Evolutionary conservation across 2,329 filamentous ascomycete genomes (phyloP).

Genomic region (Aspergillus fructus): DNA sequence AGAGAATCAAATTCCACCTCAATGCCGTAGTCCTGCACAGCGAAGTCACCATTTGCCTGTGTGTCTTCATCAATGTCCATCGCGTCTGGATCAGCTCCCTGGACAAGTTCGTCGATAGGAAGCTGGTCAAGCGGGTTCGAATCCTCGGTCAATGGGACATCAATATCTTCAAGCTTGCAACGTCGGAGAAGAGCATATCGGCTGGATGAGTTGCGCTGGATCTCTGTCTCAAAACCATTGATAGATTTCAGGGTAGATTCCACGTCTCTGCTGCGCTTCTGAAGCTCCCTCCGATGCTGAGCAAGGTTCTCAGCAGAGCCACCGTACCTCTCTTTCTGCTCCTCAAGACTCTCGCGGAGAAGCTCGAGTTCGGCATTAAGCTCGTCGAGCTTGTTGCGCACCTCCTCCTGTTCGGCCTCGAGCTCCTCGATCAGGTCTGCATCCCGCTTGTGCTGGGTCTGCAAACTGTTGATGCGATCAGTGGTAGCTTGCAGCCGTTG

Average conservation of each 20-base stretch:
- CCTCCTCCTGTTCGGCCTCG: conserved; percentile 68
- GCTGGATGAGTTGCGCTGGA: conserved; percentile 79
- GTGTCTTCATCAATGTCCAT: conserved; percentile 87
- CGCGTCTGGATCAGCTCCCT: conserved; percentile 71
- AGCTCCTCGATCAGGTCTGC: conserved; percentile 69
- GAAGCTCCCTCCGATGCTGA: conserved; percentile 75
- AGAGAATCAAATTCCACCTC: conserved; percentile 80
- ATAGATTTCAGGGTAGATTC: conserved; percentile 74
- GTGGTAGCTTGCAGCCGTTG: conserved; percentile 70
- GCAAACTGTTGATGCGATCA: conserved; percentile 66
- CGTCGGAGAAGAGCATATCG: conserved; percentile 82
- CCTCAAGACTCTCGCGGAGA: conserved; percentile 69
- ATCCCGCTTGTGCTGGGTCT: conserved; percentile 66
- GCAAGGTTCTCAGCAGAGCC: conserved; percentile 72
- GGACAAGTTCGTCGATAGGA: conserved; percentile 80
- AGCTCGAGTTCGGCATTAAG: conserved; percentile 75
- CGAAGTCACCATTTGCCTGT: conserved; percentile 49
- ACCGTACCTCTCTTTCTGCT: conserved; percentile 65
- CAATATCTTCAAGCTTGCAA: conserved; percentile 91
- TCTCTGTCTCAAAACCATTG: conserved; percentile 74
- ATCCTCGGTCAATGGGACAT: conserved; percentile 72
- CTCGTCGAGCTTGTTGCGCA: conserved; percentile 70
- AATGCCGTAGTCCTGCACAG: conserved; percentile 87
- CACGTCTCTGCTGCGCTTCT: conserved; percentile 80
- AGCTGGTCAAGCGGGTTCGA: conserved; percentile 74